Percentiles rank a stretch among this genome's conserved stretches.
These are phyloP conservation scores for Pyracantha coccinea DNA, from an alignment of 331 rosid genomes.

Conservation along the genomic window DNA sequence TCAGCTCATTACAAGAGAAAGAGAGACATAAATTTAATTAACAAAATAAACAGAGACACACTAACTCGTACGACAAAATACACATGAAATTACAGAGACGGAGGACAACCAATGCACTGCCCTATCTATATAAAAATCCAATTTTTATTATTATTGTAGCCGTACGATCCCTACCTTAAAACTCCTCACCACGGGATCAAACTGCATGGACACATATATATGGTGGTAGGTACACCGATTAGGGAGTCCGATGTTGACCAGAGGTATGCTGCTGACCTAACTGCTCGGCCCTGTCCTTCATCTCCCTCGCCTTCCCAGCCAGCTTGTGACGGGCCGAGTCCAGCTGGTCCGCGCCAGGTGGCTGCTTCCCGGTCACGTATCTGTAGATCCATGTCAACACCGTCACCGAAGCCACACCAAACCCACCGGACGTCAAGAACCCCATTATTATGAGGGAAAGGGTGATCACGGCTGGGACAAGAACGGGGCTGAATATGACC, in stretches of 20 bases:
- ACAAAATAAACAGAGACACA: not conserved
- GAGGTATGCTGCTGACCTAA: slow-evolving; percentile 37
- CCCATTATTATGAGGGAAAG: slow-evolving; percentile 35
- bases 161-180: not conserved
- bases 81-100: not conserved
- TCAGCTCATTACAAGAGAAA: not conserved
- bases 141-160: not conserved
- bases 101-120: not conserved
- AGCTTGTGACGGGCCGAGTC: slow-evolving; percentile 40
- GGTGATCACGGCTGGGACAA: slow-evolving; percentile 43
- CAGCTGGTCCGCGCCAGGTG: slow-evolving; percentile 40
- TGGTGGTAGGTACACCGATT: not conserved
- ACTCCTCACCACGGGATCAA: not conserved
- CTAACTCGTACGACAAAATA: not conserved
- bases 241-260: slow-evolving; percentile 1
- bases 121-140: not conserved
- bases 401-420: slow-evolving; percentile 49
- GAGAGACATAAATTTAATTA: not conserved
- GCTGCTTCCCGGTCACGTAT: slow-evolving; percentile 41
- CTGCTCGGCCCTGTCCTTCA: slow-evolving; percentile 45
- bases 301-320: slow-evolving; percentile 47
- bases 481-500: slow-evolving; percentile 64
- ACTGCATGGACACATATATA: not conserved
- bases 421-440: slow-evolving; percentile 49
- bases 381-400: slow-evolving; percentile 56